Evolutionary conservation across 2,329 filamentous ascomycete genomes (phyloP).

Genomic region (Curvularia eragrostidis): DNA sequence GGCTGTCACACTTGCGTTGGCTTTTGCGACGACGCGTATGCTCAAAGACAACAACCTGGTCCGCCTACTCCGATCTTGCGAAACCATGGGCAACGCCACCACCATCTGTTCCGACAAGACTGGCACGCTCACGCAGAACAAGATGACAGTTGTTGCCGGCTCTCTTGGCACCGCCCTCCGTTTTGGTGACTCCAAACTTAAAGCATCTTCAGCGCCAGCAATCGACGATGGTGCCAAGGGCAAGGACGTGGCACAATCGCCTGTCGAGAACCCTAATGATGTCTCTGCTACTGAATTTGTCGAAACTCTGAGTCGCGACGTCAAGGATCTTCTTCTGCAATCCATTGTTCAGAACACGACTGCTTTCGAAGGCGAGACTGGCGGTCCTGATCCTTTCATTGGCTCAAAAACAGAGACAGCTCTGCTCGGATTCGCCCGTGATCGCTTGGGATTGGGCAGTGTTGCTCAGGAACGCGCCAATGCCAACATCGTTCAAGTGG

Average conservation of each 20-base stretch:
- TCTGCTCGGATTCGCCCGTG: slow-evolving; percentile 71
- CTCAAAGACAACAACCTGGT: slow-evolving; percentile 74
- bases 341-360: slow-evolving; percentile 56
- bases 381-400: slow-evolving; percentile 63
- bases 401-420: slow-evolving; percentile 82
- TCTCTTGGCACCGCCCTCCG: slow-evolving; percentile 66
- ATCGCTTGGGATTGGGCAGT: slow-evolving; percentile 69
- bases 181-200: slow-evolving; percentile 58
- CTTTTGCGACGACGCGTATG: slow-evolving; percentile 72
- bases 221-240: slow-evolving; percentile 43
- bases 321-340: slow-evolving; percentile 65
- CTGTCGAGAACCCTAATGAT: slow-evolving; percentile 53
- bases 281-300: slow-evolving; percentile 63
- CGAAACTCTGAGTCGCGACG: slow-evolving; percentile 57
- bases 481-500: slow-evolving; percentile 62
- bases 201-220: slow-evolving; percentile 24
- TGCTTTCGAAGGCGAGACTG: slow-evolving; percentile 52
- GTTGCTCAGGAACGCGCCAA: slow-evolving; percentile 68
- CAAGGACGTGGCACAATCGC: slow-evolving; percentile 40
- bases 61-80: slow-evolving; percentile 70
- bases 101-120: slow-evolving; percentile 75
- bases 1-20: slow-evolving; percentile 71
- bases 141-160: slow-evolving; percentile 71
- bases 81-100: slow-evolving; percentile 75
- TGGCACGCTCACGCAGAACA: slow-evolving; percentile 53